Conservation (phyloP, 352 stramenopile genomes). For the Phytophthora foliorum region DNA sequence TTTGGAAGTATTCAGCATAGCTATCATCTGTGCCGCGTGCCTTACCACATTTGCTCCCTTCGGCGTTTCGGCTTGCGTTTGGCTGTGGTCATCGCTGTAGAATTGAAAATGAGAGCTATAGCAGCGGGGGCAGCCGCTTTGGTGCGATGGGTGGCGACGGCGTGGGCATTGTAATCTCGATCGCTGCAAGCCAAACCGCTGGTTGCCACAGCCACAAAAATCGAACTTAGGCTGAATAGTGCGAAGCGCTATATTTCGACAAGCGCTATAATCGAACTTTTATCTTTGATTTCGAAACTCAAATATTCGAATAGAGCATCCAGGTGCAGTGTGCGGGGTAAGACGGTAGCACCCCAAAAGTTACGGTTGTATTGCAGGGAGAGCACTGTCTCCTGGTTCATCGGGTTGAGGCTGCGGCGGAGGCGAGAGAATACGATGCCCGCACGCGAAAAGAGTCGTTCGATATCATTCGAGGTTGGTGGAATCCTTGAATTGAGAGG, state of each 20-base stretch:
- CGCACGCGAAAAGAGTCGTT: conserved; percentile 5
- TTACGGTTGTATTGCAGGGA: conserved; percentile 12
- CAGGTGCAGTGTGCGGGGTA: conserved; percentile 2
- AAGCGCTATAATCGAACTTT: conserved; percentile 2
- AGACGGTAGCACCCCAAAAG: too few species aligned
- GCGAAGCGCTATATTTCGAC: conserved; percentile 3
- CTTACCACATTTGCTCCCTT: too few species aligned
- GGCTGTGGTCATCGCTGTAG: background rate
- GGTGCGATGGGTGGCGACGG: background rate
- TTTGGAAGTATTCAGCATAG: too few species aligned
- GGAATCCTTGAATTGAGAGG: background rate
- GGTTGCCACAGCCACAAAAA: background rate
- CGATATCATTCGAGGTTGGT: conserved; percentile 6
- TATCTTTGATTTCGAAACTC: background rate
- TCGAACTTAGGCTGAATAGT: background rate
- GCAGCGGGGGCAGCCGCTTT: background rate
- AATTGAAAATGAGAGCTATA: background rate
- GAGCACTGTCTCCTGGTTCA: conserved; percentile 3
- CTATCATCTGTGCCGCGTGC: too few species aligned
- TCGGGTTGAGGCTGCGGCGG: conserved; percentile 8
- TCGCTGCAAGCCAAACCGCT: background rate
- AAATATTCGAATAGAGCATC: conserved; percentile 8
- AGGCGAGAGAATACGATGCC: conserved; percentile 15
- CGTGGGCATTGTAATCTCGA: background rate
- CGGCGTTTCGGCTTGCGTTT: background rate